Conservation (phyloP, 352 stramenopile genomes). For the Globisporangium emineosum region DNA sequence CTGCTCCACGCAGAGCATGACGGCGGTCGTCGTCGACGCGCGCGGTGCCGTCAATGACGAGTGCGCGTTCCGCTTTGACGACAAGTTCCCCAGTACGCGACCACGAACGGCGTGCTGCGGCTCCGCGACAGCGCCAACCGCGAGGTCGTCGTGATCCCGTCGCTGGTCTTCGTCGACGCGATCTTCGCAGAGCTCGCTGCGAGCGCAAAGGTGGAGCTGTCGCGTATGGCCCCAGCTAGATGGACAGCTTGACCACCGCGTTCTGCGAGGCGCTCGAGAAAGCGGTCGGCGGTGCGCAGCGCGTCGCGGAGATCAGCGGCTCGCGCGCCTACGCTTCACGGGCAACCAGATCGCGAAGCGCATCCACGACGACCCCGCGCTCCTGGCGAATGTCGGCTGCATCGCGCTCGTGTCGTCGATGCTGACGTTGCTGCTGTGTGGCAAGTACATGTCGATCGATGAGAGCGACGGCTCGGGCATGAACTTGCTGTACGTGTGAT, state of each 20-base stretch:
- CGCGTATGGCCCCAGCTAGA: constrained; percentile 80
- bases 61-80: constrained; percentile 68
- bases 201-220: constrained; percentile 28
- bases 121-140: constrained; percentile 24
- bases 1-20: constrained; percentile 87
- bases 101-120: constrained; percentile 66
- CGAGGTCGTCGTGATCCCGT: constrained; percentile 54
- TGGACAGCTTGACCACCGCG: constrained; percentile 71
- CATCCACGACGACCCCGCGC: constrained; percentile 38
- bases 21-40: constrained; percentile 52
- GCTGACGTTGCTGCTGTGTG: constrained; percentile 68
- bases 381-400: constrained; percentile 42
- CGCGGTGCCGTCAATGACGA: constrained; percentile 42
- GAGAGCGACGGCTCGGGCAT: constrained; percentile 80
- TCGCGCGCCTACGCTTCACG: constrained; percentile 83
- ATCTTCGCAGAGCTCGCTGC: constrained; percentile 45
- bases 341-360: constrained; percentile 74
- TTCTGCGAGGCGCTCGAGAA: constrained; percentile 59
- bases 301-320: constrained; percentile 66
- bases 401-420: constrained; percentile 67
- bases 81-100: constrained; percentile 62
- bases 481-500: constrained; percentile 75
- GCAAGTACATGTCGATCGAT: constrained; percentile 68
- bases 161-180: constrained; percentile 75
- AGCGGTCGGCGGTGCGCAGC: constrained; percentile 49